These are phyloP conservation scores for Penicillium sp. DNA, from an alignment of 2,329 filamentous ascomycete species.

Conservation along the genomic window DNA sequence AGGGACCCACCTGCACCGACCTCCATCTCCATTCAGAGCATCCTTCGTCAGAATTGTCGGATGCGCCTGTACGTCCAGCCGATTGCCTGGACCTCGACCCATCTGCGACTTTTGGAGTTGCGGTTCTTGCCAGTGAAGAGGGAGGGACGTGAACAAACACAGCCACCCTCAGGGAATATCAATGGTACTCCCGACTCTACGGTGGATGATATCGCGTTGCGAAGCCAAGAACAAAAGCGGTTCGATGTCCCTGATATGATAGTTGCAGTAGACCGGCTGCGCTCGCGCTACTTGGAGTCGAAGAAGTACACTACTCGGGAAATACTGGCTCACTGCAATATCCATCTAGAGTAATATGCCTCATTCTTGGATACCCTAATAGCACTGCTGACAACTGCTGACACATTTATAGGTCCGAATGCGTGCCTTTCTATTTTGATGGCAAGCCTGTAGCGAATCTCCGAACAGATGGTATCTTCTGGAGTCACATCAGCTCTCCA, in stretches of 20 bases:
- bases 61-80: neutral
- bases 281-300: neutral
- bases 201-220: no score
- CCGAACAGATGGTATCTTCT: neutral
- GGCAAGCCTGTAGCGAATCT: neutral
- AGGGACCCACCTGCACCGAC: neutral
- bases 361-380: neutral
- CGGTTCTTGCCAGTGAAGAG: neutral
- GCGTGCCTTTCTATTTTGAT: neutral
- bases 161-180: neutral
- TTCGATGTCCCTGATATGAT: no score
- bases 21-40: neutral
- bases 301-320: neutral
- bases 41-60: neutral
- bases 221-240: no score
- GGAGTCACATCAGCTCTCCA: neutral
- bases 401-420: neutral
- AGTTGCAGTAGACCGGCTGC: neutral
- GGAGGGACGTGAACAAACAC: neutral
- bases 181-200: no score
- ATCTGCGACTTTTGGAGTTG: neutral
- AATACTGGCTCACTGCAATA: neutral
- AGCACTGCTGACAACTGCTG: neutral
- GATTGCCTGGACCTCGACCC: neutral
- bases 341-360: neutral